Base-by-base conservation (phyloP, 108 stramenopile species). In the Stephanodiscus minutulus region DNA sequence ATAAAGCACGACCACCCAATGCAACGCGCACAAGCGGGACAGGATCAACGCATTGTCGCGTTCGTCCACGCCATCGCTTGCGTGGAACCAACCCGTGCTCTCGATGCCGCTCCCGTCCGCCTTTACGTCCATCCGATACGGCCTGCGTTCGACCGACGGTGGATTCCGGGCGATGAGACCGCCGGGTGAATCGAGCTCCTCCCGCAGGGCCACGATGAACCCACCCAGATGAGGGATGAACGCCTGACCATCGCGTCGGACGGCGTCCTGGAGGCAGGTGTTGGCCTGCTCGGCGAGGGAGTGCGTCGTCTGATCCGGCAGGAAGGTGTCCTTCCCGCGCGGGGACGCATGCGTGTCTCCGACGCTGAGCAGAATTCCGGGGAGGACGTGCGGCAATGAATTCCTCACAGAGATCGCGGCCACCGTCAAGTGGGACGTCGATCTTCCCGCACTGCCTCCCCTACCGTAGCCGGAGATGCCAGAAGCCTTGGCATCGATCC, bases 1-100 rank as follows among this genome's bases (percentile, higher is more conserved):
- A 69, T 89, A 92, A 17, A 94, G 64, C n/a, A 94, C 89, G 72
- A 87, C 85, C 7, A 94, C 76, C 93, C 93, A 94, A 44, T 94
- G 82, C 41, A 94, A 73, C 0, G 93, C 91, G 75, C 93, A 94
- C 36, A 94, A 72, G 10, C 93, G 82, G 12, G 89, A 91, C 39
- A 86, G 71, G 49, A 90, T 87, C 78, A 89, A 85, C 2, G 88
- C 86, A 63, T 85, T 81, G 37, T 80, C 77, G 7, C 74, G 74
- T 48, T 81, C 82, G 66, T 80, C 71, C 4, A 72, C 57, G 29
- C 77, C 74, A 59, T 82, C 82, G 54, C 87, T 87, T 31, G 82
- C 81, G 41, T 87, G 78, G 68, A 90, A 94, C 93, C 93, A 94
- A 2, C 93, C 93, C 10, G 91, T 87, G 52, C 87, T 88, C 73